Base-by-base conservation (phyloP, 2,329 filamentous ascomycete species). In the Botrytis tulipae region DNA sequence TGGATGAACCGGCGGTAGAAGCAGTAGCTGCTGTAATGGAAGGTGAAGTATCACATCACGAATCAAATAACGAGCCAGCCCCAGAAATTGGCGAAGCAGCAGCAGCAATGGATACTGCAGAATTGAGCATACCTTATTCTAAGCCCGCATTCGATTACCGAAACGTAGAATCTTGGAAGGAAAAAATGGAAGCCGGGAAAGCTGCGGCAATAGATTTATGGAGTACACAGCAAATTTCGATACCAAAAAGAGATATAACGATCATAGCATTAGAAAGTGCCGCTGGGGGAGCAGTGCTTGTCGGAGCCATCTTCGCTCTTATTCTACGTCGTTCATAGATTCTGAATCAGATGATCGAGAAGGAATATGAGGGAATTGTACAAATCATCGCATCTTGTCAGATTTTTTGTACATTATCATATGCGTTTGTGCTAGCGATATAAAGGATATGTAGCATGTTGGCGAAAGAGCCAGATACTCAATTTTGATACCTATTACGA, bases 221-320 rank as follows among this genome's bases (percentile, higher is more conserved):
- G 82, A 93, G 91, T 82, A 89, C 93, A 73, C 85, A 89, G 76
- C 83, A 83, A 75, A 84, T 94, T 78, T 84, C 87, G 67, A 79
- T 93, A 75, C 87, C 88, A 61, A 92, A 93, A 85, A 87, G 88
- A 70, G 92, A 95, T 78, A 83, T 92, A 46, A 93, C 92, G 3
- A 82, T 91, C n/a, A 84, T 93, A 76, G 90, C 88, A 67, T 82
- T 93, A 51, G 89, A 94, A 82, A 88, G 91, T 72, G 89, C 88
- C 12, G 85, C 88, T 42, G 87, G 89, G 0, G 92, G 92, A n/a
- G 91, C 90, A 18, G 85, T 86, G 0, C 76, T 92, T 25, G 87
- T 87, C 70, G 87, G 86, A 51, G 82, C 80, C 40, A 75, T 81
- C 60, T 78, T 78, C 71, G 76, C 78, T 75, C 60, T 80, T 61